These are phyloP conservation scores for Stephania cephalantha DNA, from an alignment of 164 flowering plant genomes.

Conservation along the genomic window DNA sequence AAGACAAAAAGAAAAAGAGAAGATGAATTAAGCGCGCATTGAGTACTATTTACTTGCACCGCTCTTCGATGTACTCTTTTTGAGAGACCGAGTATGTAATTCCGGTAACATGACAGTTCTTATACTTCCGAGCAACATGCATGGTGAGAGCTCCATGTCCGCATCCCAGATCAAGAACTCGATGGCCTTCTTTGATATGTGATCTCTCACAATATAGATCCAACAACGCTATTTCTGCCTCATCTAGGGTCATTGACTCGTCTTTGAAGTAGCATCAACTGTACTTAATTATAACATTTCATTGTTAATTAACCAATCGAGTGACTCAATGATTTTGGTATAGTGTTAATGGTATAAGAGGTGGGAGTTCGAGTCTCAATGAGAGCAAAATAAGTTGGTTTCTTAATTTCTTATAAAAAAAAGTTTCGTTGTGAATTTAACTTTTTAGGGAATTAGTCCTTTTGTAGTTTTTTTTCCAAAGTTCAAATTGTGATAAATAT, in stretches of 20 bases:
- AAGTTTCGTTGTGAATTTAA: no score
- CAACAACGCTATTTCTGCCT: conserved; percentile 15
- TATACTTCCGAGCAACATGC: conserved; percentile 9
- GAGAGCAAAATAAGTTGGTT: no score
- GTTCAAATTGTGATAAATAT: no score
- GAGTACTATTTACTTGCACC: conserved; percentile 1
- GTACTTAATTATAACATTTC: background rate
- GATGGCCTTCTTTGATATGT: conserved; percentile 9
- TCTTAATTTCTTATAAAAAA: no score
- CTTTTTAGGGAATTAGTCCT: no score
- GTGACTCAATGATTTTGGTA: no score
- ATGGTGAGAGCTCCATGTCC: conserved; percentile 11
- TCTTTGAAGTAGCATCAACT: conserved; percentile 11
- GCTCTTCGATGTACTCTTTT: conserved; percentile 13
- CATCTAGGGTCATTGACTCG: conserved; percentile 4
- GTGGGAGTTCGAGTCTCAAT: no score
- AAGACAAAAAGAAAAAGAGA: background rate
- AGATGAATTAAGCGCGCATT: no score
- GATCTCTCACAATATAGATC: conserved; percentile 15
- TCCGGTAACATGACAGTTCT: conserved; percentile 3
- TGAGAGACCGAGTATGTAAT: conserved; percentile 9
- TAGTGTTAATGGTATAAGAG: no score
- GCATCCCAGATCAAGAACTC: conserved; percentile 13
- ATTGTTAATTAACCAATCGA: background rate
- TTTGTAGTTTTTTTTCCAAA: no score